Percentiles rank a stretch among this genome's conserved stretches.
These are phyloP conservation scores for Myochromella boudieri DNA, from an alignment of 768 basidiomycete genomes.

Conservation along the genomic window DNA sequence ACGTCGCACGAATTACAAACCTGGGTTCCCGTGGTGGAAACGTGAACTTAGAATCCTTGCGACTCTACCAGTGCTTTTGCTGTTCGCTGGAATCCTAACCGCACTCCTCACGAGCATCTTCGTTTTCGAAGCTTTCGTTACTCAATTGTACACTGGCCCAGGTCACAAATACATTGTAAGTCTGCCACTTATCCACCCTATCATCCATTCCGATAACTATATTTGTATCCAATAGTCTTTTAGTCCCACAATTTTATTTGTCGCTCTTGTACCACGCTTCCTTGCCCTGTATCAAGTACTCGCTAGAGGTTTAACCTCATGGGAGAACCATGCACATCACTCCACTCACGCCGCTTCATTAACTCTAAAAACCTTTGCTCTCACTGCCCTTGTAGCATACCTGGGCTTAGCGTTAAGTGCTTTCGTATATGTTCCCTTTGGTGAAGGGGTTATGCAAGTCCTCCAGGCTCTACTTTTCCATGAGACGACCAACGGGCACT, in stretches of 20 bases:
- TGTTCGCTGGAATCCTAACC: conserved; percentile 71
- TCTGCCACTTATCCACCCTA: conserved; percentile 16
- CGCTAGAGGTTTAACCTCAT: conserved; percentile 70
- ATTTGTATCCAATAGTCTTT: conserved; percentile 52
- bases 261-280: conserved; percentile 76
- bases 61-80: conserved; percentile 68
- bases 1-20: conserved; percentile 57
- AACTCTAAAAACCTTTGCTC: conserved; percentile 87
- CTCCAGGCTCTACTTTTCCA: conserved; percentile 45
- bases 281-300: conserved; percentile 69
- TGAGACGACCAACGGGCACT: conserved; percentile 17
- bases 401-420: conserved; percentile 91
- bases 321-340: conserved; percentile 91
- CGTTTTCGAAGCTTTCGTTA: conserved; percentile 88
- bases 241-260: conserved; percentile 81
- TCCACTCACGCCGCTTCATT: conserved; percentile 76
- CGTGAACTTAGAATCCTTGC: conserved; percentile 67
- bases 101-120: conserved; percentile 80
- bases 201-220: neutral
- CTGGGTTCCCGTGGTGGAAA: conserved; percentile 69
- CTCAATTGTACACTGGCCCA: conserved; percentile 84
- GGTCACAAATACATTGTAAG: conserved; percentile 77
- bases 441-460: conserved; percentile 74
- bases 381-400: conserved; percentile 89
- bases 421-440: conserved; percentile 94